A percentile compares a stretch with the other conserved stretches of the same genome.
These are phyloP conservation scores for Stemphylium lycopersici DNA, from an alignment of 2,329 filamentous ascomycete genomes.

Conservation along the genomic window DNA sequence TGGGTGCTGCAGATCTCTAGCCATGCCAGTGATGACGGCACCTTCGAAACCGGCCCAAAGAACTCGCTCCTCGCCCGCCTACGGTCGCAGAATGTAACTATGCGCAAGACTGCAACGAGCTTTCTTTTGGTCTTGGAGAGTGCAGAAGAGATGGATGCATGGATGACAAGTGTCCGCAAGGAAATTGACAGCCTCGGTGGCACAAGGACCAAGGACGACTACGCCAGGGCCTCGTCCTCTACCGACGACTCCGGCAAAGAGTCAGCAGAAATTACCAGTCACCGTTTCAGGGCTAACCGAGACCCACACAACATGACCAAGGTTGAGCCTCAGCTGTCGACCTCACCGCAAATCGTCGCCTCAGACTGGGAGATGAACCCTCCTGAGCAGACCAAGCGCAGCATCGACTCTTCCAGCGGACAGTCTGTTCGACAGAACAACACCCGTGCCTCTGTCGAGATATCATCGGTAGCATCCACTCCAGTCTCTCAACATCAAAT, in stretches of 20 bases:
- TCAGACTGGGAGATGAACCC: slow-evolving; percentile 42
- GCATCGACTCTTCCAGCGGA: slow-evolving; percentile 39
- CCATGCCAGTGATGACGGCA: slow-evolving; percentile 64
- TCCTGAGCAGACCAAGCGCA: slow-evolving; percentile 34
- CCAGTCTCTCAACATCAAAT: slow-evolving; percentile 43
- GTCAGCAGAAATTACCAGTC: slow-evolving; percentile 40
- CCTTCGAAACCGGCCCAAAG: slow-evolving; percentile 48
- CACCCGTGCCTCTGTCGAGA: slow-evolving; percentile 43
- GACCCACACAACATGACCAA: slow-evolving; percentile 41
- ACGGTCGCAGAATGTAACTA: slow-evolving; percentile 62
- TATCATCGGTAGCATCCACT: slow-evolving; percentile 44
- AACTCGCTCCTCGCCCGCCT: slow-evolving; percentile 71
- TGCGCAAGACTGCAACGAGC: slow-evolving; percentile 63
- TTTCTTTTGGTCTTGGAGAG: slow-evolving; percentile 75
- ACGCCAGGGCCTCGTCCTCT: slow-evolving; percentile 35
- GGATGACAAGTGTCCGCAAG: slow-evolving; percentile 71
- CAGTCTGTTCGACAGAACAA: slow-evolving; percentile 35
- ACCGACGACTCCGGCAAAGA: slow-evolving; percentile 34
- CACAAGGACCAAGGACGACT: slow-evolving; percentile 56
- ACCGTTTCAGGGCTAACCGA: slow-evolving; percentile 47
- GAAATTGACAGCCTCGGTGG: slow-evolving; percentile 75
- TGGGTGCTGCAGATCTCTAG: slow-evolving; percentile 81
- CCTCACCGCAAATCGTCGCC: slow-evolving; percentile 37
- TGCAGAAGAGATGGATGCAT: slow-evolving; percentile 76
- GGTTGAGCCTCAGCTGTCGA: slow-evolving; percentile 40